A percentile compares a stretch with the other conserved stretches of the same genome.
Conservation (phyloP, 495 filamentous ascomycete species). For the Neurospora sp. region DNA sequence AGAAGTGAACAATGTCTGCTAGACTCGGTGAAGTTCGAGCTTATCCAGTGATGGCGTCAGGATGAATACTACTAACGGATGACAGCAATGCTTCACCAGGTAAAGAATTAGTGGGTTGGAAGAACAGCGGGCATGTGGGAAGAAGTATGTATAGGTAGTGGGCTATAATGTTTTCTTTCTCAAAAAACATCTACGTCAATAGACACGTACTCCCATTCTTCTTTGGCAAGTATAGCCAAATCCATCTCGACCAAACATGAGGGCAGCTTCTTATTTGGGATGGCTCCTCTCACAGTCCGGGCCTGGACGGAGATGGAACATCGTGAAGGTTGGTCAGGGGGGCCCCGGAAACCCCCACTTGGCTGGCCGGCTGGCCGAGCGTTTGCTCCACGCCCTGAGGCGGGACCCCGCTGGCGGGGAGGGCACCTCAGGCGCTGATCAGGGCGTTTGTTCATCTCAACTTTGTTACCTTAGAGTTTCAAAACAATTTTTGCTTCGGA, state of each 20-base stretch:
- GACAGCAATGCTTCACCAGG: background rate
- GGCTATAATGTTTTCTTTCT: too few relatives aligned
- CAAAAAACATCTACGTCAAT: too few relatives aligned
- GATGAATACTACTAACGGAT: background rate
- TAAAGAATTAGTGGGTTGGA: background rate
- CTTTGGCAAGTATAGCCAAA: background rate
- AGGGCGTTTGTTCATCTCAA: background rate
- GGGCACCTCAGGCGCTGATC: background rate
- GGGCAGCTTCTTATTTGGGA: background rate
- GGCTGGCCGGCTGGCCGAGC: background rate
- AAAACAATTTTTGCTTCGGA: background rate
- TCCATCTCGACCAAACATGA: background rate
- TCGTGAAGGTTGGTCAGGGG: background rate
- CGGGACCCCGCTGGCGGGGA: background rate
- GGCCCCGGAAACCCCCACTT: background rate
- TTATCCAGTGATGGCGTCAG: background rate
- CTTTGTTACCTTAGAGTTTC: background rate
- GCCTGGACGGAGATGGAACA: background rate
- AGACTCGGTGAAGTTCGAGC: background rate
- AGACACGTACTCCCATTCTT: background rate
- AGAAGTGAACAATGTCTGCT: background rate
- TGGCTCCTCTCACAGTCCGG: background rate
- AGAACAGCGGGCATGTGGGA: background rate
- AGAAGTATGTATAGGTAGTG: background rate
- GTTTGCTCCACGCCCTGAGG: background rate